Percentiles rank a stretch among this genome's conserved stretches.
phyloP scores from a whole-genome alignment of 139 green algal species.

The Chlorella ohadii region DNA sequence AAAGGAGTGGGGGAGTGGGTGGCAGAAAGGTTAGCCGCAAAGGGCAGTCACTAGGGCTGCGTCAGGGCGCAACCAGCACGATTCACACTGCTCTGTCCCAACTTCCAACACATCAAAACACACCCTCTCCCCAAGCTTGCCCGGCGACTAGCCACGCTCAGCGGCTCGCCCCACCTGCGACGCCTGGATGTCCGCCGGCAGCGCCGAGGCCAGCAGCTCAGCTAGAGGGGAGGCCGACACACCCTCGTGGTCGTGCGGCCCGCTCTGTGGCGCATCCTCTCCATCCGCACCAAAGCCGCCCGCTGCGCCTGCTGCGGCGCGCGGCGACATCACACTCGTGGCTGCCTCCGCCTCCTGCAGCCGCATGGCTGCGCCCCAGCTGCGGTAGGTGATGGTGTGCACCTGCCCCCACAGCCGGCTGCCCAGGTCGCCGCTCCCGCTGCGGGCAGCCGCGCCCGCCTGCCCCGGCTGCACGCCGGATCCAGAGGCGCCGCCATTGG shows the following conservation, averaged over 20 bases:
- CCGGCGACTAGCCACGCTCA: no score
- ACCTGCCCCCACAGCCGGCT: conserved; percentile 84
- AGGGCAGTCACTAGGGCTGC: no score
- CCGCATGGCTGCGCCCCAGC: conserved; percentile 31
- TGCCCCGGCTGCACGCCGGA: not conserved
- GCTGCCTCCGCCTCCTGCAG: conserved; percentile 30
- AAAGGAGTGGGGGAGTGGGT: no score
- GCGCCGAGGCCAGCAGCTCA: conserved; percentile 61
- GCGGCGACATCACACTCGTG: conserved; percentile 1
- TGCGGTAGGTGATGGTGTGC: conserved; percentile 87
- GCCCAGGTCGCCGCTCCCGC: conserved; percentile 31
- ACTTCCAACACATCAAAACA: no score
- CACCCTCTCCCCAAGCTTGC: no score
- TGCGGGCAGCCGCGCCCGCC: no score
- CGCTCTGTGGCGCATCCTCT: not conserved
- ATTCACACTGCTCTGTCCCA: no score
- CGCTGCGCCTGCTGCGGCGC: not conserved
- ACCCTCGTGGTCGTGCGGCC: not conserved
- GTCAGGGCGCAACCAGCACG: no score
- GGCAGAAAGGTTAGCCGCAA: no score
- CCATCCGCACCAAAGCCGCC: not conserved
- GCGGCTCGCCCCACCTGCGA: no score
- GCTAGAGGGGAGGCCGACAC: conserved; percentile 42
- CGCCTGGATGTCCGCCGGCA: conserved; percentile 29
- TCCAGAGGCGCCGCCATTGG: not conserved